A percentile compares a stretch with the other conserved stretches of the same genome.
Conservation (phyloP, 2,329 filamentous ascomycete species). For the Paramyrothecium sp. region DNA sequence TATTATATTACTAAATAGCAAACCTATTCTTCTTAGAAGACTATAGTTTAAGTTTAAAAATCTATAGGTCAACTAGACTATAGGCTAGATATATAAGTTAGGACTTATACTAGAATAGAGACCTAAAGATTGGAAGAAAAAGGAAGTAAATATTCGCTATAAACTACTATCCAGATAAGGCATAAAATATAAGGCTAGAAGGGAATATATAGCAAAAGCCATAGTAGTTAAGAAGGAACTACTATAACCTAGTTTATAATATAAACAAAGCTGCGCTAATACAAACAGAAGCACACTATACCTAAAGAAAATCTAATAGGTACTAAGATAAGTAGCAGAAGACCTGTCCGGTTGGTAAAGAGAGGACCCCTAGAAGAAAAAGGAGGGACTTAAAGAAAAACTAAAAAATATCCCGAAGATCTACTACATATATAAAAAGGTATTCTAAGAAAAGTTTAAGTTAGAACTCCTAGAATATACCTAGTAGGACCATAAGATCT, state of each 20-base stretch:
- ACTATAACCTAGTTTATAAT: too few species aligned
- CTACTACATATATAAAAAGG: conserved; percentile 11
- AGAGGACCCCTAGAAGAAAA: not conserved
- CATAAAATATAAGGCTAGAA: not conserved
- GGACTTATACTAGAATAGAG: not conserved
- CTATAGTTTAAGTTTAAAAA: not conserved
- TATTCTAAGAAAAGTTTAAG: conserved; percentile 13
- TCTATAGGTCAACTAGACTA: not conserved
- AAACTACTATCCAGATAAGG: not conserved
- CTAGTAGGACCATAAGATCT: too few species aligned
- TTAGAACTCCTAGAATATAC: conserved; percentile 6
- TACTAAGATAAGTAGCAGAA: not conserved
- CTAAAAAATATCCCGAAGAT: conserved; percentile 10
- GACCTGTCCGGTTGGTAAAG: not conserved
- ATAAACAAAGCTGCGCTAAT: not conserved
- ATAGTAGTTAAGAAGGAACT: not conserved
- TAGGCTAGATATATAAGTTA: not conserved
- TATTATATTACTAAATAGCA: too few species aligned
- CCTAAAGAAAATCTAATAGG: not conserved
- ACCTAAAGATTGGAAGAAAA: too few species aligned
- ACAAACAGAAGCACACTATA: not conserved
- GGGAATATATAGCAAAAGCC: not conserved
- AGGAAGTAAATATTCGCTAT: not conserved
- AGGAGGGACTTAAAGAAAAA: too few species aligned
- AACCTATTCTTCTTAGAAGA: too few species aligned